Percentiles rank a stretch among this genome's conserved stretches.
phyloP scores from a whole-genome alignment of 345 rosid genomes.

The Abelmoschus esculentus region DNA sequence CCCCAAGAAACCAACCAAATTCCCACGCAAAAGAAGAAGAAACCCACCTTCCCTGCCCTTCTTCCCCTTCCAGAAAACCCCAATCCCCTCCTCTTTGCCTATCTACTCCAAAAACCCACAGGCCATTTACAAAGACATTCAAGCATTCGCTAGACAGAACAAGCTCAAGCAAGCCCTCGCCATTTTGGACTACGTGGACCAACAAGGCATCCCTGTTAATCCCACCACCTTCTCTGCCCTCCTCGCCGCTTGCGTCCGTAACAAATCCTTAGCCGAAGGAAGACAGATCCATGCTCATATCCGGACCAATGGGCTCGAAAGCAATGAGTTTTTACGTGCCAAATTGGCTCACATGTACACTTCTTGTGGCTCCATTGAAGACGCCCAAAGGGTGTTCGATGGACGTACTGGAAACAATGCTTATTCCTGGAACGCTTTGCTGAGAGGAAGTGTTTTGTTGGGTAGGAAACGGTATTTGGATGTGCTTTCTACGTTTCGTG shows the following conservation, averaged over 20 bases:
- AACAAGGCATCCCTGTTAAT: conserved; percentile 67
- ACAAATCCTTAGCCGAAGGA: conserved; percentile 48
- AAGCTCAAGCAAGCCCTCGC: conserved; percentile 66
- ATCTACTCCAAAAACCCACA: conserved; percentile 54
- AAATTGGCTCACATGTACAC: conserved; percentile 72
- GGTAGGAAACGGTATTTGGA: conserved; percentile 55
- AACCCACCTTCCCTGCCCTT: conserved; percentile 38
- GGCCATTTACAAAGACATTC: conserved; percentile 57
- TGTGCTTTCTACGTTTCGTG: conserved; percentile 47
- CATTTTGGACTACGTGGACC: conserved; percentile 62
- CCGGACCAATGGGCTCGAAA: conserved; percentile 61
- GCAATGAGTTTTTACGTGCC: conserved; percentile 52
- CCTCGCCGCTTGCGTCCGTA: conserved; percentile 62
- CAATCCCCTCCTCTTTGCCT: conserved; percentile 56
- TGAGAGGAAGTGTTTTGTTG: conserved; percentile 69
- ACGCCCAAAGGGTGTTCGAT: conserved; percentile 59
- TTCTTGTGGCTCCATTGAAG: conserved; percentile 55
- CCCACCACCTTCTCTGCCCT: conserved; percentile 65
- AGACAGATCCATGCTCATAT: conserved; percentile 53
- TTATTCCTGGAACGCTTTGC: conserved; percentile 79
- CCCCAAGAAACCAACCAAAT: neutral
- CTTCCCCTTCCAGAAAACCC: conserved; percentile 31
- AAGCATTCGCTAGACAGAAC: conserved; percentile 49
- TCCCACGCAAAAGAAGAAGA: conserved; percentile 21
- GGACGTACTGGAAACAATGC: conserved; percentile 41